Conservation (phyloP, 257 asterid genomes). For the Nicotiana benthamiana region DNA sequence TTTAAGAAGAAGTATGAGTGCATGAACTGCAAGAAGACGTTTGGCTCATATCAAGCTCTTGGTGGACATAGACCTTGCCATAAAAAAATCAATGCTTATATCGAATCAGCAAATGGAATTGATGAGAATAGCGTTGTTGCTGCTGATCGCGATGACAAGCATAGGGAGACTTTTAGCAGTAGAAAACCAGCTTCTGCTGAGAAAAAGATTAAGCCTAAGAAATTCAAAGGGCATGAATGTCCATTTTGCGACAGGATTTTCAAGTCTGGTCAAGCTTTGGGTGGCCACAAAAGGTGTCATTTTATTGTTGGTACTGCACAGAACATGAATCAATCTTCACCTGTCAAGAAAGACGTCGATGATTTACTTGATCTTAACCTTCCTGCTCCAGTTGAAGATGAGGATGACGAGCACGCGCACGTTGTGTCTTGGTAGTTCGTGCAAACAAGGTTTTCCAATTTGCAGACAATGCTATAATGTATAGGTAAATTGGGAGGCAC, state of each 20-base stretch:
- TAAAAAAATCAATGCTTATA: constrained; percentile 31
- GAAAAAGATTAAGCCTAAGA: constrained; percentile 41
- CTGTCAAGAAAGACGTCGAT: constrained; percentile 30
- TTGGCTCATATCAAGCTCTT: constrained; percentile 82
- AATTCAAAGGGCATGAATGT: constrained; percentile 57
- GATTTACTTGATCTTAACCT: constrained; percentile 79
- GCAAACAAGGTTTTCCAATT: not conserved
- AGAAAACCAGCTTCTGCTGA: constrained; percentile 33
- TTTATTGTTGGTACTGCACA: constrained; percentile 43
- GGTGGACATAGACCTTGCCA: constrained; percentile 98
- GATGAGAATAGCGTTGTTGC: constrained; percentile 60
- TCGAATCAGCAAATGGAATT: constrained; percentile 44
- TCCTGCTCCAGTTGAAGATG: constrained; percentile 74
- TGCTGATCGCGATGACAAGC: constrained; percentile 34
- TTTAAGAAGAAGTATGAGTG: constrained; percentile 58
- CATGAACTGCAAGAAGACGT: constrained; percentile 72
- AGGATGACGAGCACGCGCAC: constrained; percentile 29
- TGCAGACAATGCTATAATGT: not conserved
- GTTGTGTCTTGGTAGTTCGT: constrained; percentile 28
- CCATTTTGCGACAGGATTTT: constrained; percentile 71
- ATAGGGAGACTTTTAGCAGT: constrained; percentile 25
- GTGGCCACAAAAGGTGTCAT: constrained; percentile 95
- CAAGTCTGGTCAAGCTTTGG: constrained; percentile 94
- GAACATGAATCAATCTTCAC: constrained; percentile 22
- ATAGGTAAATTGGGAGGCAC: constrained; percentile 6